A percentile compares a stretch with the other conserved stretches of the same genome.
Conservation (phyloP, 768 basidiomycete genomes). For the Neoboletus subvelutipes region DNA sequence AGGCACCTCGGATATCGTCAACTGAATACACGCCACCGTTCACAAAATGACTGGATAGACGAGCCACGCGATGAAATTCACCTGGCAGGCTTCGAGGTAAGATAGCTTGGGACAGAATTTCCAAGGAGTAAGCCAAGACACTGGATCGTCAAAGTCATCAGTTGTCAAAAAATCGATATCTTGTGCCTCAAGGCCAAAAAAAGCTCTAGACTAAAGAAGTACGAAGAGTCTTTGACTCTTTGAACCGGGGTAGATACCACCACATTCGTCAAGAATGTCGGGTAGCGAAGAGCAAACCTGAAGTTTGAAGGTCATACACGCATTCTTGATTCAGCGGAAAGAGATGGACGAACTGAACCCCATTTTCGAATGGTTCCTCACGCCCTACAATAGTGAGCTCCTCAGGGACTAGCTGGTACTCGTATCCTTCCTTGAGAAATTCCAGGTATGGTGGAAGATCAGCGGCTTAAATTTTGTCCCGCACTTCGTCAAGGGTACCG, state of each 20-base stretch:
- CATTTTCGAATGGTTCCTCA: constrained; percentile 40
- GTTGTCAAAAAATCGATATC: constrained; percentile 30
- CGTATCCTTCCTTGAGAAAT: constrained; percentile 40
- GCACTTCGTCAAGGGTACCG: constrained; percentile 28
- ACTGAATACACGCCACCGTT: constrained; percentile 1
- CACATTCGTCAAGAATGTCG: constrained; percentile 15
- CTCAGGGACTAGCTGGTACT: constrained; percentile 33
- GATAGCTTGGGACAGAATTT: constrained; percentile 30
- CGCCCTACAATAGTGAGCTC: constrained; percentile 39
- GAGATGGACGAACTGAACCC: constrained; percentile 33
- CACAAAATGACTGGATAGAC: neutral
- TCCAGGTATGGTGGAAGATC: constrained; percentile 32
- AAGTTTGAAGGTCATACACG: neutral
- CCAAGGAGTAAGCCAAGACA: constrained; percentile 43
- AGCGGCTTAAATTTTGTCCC: constrained; percentile 24
- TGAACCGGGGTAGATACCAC: constrained; percentile 12
- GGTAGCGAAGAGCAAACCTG: constrained; percentile 25
- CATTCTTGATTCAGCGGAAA: neutral
- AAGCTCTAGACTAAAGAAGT: constrained; percentile 41
- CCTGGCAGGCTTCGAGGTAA: neutral
- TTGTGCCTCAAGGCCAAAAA: constrained; percentile 34
- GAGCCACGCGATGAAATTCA: neutral
- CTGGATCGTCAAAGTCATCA: constrained; percentile 32
- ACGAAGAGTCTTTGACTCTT: constrained; percentile 40
- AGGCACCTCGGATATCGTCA: constrained; percentile 37